These are phyloP conservation scores for Neocucurbitaria cava DNA, from an alignment of 2,329 filamentous ascomycete genomes.

Conservation along the genomic window DNA sequence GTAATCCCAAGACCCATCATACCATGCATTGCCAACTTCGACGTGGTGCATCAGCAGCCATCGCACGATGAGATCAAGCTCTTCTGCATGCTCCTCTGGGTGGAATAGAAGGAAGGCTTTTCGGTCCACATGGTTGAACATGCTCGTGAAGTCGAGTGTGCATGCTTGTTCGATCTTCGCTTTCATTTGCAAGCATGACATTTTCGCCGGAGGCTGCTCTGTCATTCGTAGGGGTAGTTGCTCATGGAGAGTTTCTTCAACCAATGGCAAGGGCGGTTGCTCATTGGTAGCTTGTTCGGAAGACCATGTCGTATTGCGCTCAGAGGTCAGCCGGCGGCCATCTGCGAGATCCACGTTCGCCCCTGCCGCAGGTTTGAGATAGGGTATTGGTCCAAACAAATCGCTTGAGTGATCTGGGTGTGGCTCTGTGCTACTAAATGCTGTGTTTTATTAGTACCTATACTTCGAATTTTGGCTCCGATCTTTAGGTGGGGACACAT, in stretches of 20 bases:
- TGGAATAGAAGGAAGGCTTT: slow-evolving; percentile 40
- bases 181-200: slow-evolving; percentile 19
- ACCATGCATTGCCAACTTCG: slow-evolving; percentile 31
- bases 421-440: too few species aligned
- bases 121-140: slow-evolving; percentile 34
- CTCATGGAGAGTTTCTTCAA: not conserved
- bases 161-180: slow-evolving; percentile 20
- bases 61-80: slow-evolving; percentile 38
- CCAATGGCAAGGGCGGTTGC: not conserved
- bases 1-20: slow-evolving; percentile 33
- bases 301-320: not conserved
- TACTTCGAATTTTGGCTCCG: not conserved
- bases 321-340: not conserved
- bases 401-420: not conserved
- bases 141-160: slow-evolving; percentile 27
- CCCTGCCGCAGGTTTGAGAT: not conserved
- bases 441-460: too few species aligned
- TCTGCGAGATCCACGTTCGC: not conserved
- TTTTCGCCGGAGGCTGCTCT: not conserved
- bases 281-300: not conserved
- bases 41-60: slow-evolving; percentile 43
- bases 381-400: not conserved
- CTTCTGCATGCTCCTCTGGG: slow-evolving; percentile 33
- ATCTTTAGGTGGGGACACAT: not conserved
- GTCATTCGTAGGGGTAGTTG: not conserved